Percentiles rank a stretch among this genome's conserved stretches.
Evolutionary conservation across 441 rosid species (phyloP).

Genomic region (Raphanus hybrid): DNA sequence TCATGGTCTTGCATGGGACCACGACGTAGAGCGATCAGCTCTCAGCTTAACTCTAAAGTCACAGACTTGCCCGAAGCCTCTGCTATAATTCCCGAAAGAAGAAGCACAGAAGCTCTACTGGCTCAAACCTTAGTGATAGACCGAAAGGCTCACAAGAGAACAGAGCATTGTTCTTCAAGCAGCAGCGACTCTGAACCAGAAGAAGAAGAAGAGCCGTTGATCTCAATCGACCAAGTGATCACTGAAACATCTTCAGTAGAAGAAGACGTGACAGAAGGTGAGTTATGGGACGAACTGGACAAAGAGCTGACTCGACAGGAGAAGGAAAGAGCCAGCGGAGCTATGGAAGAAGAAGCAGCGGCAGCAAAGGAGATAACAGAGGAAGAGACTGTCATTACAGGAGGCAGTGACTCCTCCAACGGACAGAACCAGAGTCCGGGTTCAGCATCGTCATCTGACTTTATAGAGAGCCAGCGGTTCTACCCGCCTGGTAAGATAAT

Average conservation of each 20-base stretch:
- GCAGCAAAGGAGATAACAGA: conserved; percentile 75
- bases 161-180: conserved; percentile 47
- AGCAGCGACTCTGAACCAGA: conserved; percentile 50
- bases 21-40: conserved; percentile 63
- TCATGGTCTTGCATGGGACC: conserved; percentile 98
- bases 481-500: conserved; percentile 90
- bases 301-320: conserved; percentile 80
- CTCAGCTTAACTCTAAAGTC: conserved; percentile 48
- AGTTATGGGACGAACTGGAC: conserved; percentile 87
- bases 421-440: conserved; percentile 48
- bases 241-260: conserved; percentile 48
- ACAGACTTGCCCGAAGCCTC: conserved; percentile 61
- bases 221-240: conserved; percentile 46
- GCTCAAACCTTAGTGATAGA: conserved; percentile 45
- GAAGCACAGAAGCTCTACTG: conserved; percentile 50
- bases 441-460: conserved; percentile 48
- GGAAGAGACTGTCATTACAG: conserved; percentile 61
- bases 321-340: conserved; percentile 55
- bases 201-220: conserved; percentile 73
- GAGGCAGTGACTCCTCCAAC: conserved; percentile 40
- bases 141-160: conserved; percentile 39
- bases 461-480: conserved; percentile 69
- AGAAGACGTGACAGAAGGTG: conserved; percentile 72
- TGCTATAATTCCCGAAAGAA: conserved; percentile 44
- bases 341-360: conserved; percentile 80